A percentile compares a stretch with the other conserved stretches of the same genome.
Conservation (phyloP, 2,329 filamentous ascomycete species). For the Hymenoscyphus albidus region DNA sequence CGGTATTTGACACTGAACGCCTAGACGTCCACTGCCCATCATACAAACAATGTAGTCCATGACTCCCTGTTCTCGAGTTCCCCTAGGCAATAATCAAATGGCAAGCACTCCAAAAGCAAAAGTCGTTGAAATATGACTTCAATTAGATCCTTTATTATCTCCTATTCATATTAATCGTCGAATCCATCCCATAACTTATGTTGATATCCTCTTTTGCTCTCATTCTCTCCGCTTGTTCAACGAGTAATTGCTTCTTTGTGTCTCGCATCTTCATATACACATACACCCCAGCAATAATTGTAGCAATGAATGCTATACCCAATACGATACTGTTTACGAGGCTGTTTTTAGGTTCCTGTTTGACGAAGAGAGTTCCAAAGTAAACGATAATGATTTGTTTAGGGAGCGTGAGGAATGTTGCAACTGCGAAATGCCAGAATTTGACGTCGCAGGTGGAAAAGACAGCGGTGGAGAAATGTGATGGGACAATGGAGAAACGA, state of each 20-base stretch:
- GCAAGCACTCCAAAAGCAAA: neutral
- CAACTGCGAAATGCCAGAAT: constrained; percentile 41
- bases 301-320: constrained; percentile 35
- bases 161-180: neutral
- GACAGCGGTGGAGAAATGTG: constrained; percentile 43
- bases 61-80: neutral
- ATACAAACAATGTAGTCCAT: neutral
- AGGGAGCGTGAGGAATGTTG: constrained; percentile 40
- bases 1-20: neutral
- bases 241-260: constrained; percentile 36
- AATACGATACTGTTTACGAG: constrained; percentile 37
- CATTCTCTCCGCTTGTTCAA: constrained; percentile 31
- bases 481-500: constrained; percentile 40
- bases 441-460: constrained; percentile 42
- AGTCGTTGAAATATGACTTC: neutral
- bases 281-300: constrained; percentile 37
- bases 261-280: constrained; percentile 38
- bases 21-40: neutral
- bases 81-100: neutral
- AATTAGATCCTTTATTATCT: neutral
- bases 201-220: neutral
- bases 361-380: constrained; percentile 37
- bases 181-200: neutral
- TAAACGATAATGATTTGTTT: constrained; percentile 43
- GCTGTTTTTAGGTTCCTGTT: constrained; percentile 30